phyloP scores from a whole-genome alignment of 306 rosid genomes.

The Medicago arabica region DNA sequence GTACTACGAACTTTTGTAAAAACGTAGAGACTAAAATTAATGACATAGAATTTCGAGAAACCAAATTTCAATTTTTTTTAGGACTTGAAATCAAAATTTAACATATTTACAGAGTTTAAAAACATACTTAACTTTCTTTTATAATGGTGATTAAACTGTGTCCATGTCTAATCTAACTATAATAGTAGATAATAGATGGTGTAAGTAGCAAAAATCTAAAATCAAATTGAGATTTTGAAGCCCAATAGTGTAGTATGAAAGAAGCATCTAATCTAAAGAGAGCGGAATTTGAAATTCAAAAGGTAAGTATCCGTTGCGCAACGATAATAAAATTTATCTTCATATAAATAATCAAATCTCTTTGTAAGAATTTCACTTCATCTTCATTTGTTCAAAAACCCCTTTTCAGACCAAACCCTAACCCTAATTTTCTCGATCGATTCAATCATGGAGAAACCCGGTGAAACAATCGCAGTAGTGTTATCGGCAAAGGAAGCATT shows the following conservation, averaged over 20 bases:
- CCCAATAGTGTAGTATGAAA: not conserved
- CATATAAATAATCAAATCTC: not conserved
- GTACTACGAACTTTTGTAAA: too few species aligned
- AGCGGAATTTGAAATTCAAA: constrained; percentile 65
- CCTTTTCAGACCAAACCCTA: not conserved
- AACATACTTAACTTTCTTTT: too few species aligned
- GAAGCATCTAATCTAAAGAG: not conserved
- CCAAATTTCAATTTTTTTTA: too few species aligned
- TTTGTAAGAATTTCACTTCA: not conserved
- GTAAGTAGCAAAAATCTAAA: not conserved
- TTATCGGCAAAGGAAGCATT: constrained; percentile 83
- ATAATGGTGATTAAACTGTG: too few species aligned
- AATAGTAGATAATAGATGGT: not conserved
- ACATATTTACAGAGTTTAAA: too few species aligned
- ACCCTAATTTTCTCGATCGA: constrained; percentile 7
- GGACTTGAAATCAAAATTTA: too few species aligned
- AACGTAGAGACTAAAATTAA: too few species aligned
- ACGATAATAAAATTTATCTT: constrained; percentile 15
- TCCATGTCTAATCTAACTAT: not conserved
- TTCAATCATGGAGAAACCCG: not conserved
- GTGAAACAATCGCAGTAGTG: constrained; percentile 39
- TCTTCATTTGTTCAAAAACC: not conserved
- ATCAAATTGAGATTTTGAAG: not conserved
- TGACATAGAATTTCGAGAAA: too few species aligned
- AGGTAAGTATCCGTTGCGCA: constrained; percentile 54